Conservation (phyloP, 345 rosid species). For the Hypericum androsaemum region DNA sequence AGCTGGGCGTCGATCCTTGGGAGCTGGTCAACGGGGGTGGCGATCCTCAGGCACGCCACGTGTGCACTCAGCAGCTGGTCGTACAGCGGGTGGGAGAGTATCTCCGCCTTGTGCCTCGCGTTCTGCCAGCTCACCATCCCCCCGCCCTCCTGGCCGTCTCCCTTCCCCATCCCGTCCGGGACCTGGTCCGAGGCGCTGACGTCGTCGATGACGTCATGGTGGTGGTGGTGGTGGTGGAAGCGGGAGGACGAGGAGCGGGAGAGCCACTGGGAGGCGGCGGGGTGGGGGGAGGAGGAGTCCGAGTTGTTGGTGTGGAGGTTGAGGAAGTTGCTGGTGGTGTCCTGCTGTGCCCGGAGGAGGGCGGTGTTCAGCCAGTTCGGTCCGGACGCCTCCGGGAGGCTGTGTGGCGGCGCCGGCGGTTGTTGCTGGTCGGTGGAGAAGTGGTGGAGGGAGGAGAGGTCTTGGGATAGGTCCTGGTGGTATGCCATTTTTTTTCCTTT, state of each 20-base stretch:
- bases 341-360: slow-evolving; percentile 52
- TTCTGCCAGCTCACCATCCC: slow-evolving; percentile 72
- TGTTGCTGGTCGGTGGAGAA: slow-evolving; percentile 47
- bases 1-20: slow-evolving; percentile 86
- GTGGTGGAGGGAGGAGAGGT: slow-evolving; percentile 62
- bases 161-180: too few relatives aligned
- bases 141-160: slow-evolving; percentile 28
- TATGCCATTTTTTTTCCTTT: slow-evolving; percentile 38
- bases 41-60: slow-evolving; percentile 19
- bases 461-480: slow-evolving; percentile 68
- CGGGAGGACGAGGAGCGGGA: slow-evolving; percentile 59
- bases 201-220: slow-evolving; percentile 45
- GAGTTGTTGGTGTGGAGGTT: slow-evolving; percentile 59
- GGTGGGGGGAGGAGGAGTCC: slow-evolving; percentile 34
- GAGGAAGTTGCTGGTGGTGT: slow-evolving; percentile 52
- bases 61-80: slow-evolving; percentile 79
- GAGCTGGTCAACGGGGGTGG: slow-evolving; percentile 2
- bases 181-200: slow-evolving; percentile 11
- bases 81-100: slow-evolving; percentile 76
- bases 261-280: slow-evolving; percentile 52
- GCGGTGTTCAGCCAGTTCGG: slow-evolving; percentile 93
- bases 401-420: slow-evolving; percentile 29
- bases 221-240: slow-evolving; percentile 31
- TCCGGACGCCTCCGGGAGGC: slow-evolving; percentile 32
- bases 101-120: slow-evolving; percentile 80